A percentile compares a stretch with the other conserved stretches of the same genome.
These are phyloP conservation scores for Tulasnella sp. DNA, from an alignment of 768 basidiomycete genomes.

Conservation along the genomic window DNA sequence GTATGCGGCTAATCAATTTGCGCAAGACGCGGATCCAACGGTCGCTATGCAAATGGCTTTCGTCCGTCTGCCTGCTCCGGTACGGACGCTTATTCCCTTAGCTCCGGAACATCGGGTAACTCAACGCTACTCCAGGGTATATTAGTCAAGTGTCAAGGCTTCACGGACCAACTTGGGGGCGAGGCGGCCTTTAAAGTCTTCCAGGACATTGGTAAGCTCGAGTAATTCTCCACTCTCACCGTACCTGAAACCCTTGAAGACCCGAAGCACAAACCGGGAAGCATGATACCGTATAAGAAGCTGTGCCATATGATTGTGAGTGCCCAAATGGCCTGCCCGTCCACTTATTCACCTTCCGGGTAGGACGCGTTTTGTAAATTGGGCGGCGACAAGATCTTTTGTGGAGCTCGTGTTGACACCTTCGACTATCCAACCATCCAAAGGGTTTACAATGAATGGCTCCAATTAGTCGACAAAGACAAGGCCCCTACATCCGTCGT, in stretches of 20 bases:
- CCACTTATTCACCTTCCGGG: not conserved
- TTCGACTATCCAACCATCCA: not conserved
- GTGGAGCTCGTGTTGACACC: not conserved
- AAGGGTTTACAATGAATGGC: not conserved
- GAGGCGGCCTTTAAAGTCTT: constrained; percentile 1
- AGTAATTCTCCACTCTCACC: no score
- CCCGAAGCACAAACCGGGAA: not conserved
- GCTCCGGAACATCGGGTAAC: not conserved
- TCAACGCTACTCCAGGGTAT: not conserved
- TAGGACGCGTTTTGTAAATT: not conserved
- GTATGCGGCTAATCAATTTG: not conserved
- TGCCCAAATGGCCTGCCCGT: not conserved
- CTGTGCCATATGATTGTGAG: not conserved
- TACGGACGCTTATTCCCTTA: not conserved
- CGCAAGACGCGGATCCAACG: not conserved
- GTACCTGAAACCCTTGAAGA: not conserved
- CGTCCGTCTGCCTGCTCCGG: not conserved
- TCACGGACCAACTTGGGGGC: not conserved
- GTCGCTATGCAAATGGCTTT: constrained; percentile 2
- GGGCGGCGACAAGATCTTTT: not conserved
- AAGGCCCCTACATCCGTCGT: not conserved
- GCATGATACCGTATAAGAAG: not conserved
- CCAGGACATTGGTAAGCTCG: not conserved
- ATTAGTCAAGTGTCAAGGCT: not conserved
- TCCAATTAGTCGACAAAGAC: not conserved